Evolutionary conservation across 768 basidiomycete genomes (phyloP).

Genomic region (Boletus rubroflammeus): DNA sequence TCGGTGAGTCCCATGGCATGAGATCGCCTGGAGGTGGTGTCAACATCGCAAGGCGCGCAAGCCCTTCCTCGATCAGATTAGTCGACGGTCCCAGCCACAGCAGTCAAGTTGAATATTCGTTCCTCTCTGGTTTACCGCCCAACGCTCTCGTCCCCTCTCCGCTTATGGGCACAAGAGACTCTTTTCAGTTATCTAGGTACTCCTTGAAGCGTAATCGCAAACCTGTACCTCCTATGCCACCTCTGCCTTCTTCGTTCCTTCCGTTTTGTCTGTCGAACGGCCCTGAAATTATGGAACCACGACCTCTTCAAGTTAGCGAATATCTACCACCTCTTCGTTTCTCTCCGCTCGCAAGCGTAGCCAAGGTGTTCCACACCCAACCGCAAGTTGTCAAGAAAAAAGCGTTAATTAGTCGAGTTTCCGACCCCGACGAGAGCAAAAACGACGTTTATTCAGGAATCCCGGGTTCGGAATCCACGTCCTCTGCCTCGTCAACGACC

Average conservation of each 20-base stretch:
- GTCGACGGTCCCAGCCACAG: conserved; percentile 14
- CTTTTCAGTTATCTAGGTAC: conserved; percentile 25
- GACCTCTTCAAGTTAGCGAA: not conserved
- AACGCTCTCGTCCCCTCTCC: conserved; percentile 17
- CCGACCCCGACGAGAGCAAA: not conserved
- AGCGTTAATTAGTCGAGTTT: not conserved
- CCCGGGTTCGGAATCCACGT: not conserved
- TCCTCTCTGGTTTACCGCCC: conserved; percentile 25
- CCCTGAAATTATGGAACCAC: not conserved
- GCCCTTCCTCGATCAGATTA: conserved; percentile 26
- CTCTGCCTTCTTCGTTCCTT: conserved; percentile 17
- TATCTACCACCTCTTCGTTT: conserved; percentile 20
- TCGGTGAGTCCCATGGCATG: conserved; percentile 1
- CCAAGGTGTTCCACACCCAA: conserved; percentile 3
- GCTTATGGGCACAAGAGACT: conserved; percentile 25
- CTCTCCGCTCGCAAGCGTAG: conserved; percentile 14
- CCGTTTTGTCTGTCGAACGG: conserved; percentile 3
- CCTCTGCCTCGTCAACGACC: not conserved
- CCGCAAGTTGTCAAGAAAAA: not conserved
- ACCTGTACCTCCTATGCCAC: conserved; percentile 20
- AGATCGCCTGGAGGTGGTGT: not conserved
- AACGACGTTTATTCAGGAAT: not conserved
- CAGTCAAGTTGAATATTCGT: conserved; percentile 19
- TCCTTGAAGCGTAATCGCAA: conserved; percentile 12
- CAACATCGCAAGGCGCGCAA: conserved; percentile 6